These are phyloP conservation scores for Simplicillium sp. DNA, from an alignment of 2,329 filamentous ascomycete species.

Conservation along the genomic window DNA sequence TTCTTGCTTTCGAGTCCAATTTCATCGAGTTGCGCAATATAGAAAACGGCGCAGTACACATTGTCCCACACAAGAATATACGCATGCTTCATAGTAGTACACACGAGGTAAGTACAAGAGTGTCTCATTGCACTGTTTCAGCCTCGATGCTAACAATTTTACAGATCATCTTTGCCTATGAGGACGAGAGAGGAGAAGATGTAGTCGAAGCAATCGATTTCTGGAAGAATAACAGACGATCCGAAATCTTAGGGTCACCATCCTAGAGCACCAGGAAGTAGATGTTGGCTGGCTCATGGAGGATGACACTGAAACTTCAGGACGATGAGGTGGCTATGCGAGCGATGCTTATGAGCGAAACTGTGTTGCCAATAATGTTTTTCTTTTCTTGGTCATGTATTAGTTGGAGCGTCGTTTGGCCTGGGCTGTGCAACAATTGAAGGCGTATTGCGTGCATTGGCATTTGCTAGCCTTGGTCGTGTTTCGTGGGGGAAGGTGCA, in stretches of 20 bases:
- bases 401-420: too few species aligned
- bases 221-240: constrained; percentile 63
- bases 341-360: too few species aligned
- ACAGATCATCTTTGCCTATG: constrained; percentile 94
- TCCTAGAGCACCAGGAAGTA: constrained; percentile 1
- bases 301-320: too few species aligned
- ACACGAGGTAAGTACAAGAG: constrained; percentile 62
- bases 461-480: too few species aligned
- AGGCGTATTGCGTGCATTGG: too few species aligned
- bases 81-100: constrained; percentile 96
- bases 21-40: constrained; percentile 96
- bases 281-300: too few species aligned
- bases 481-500: too few species aligned
- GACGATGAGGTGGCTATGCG: too few species aligned
- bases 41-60: constrained; percentile 89
- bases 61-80: constrained; percentile 93
- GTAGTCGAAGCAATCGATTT: constrained; percentile 94
- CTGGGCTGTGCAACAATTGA: too few species aligned
- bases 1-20: constrained; percentile 91
- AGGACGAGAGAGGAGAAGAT: constrained; percentile 90
- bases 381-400: too few species aligned
- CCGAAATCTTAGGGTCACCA: constrained; percentile 24
- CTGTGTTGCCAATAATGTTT: too few species aligned
- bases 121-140: background rate
- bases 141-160: constrained; percentile 7